These are phyloP conservation scores for Xylaria sp. DNA, from an alignment of 2,329 filamentous ascomycete genomes.

Conservation along the genomic window DNA sequence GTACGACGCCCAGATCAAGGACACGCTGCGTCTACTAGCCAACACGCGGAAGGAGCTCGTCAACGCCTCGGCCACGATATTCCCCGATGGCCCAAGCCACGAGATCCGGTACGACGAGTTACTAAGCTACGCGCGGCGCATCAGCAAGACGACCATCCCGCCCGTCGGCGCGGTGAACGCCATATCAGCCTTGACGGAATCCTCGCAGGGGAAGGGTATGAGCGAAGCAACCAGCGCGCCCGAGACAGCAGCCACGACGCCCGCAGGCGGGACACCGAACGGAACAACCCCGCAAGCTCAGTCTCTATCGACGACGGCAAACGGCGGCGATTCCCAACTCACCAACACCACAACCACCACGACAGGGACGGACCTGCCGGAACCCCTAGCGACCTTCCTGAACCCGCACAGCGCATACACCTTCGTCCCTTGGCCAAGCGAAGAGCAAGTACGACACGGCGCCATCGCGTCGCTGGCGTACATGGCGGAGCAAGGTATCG, in stretches of 20 bases:
- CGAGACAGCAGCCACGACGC: constrained; percentile 43
- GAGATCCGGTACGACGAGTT: constrained; percentile 77
- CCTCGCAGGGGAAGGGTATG: constrained; percentile 19
- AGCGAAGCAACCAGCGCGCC: constrained; percentile 40
- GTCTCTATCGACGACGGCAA: not conserved
- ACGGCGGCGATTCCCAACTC: not conserved
- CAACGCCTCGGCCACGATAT: constrained; percentile 66
- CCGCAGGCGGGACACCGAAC: constrained; percentile 43
- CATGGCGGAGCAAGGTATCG: constrained; percentile 69
- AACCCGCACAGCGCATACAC: constrained; percentile 65
- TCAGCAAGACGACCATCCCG: constrained; percentile 82
- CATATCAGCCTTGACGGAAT: constrained; percentile 40
- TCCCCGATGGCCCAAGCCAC: constrained; percentile 61
- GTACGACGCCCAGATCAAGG: constrained; percentile 77
- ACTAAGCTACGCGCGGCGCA: constrained; percentile 79
- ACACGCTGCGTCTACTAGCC: constrained; percentile 75
- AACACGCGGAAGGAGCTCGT: constrained; percentile 78
- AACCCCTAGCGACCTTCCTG: constrained; percentile 59
- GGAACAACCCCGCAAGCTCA: constrained; percentile 28
- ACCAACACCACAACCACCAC: constrained; percentile 19
- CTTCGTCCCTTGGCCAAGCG: constrained; percentile 83
- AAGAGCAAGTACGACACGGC: constrained; percentile 74
- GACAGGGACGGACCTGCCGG: constrained; percentile 57
- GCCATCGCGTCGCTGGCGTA: constrained; percentile 72
- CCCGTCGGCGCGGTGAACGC: constrained; percentile 63